phyloP scores from a whole-genome alignment of 176 grass and related monocot species.

The Paspalum notatum region DNA sequence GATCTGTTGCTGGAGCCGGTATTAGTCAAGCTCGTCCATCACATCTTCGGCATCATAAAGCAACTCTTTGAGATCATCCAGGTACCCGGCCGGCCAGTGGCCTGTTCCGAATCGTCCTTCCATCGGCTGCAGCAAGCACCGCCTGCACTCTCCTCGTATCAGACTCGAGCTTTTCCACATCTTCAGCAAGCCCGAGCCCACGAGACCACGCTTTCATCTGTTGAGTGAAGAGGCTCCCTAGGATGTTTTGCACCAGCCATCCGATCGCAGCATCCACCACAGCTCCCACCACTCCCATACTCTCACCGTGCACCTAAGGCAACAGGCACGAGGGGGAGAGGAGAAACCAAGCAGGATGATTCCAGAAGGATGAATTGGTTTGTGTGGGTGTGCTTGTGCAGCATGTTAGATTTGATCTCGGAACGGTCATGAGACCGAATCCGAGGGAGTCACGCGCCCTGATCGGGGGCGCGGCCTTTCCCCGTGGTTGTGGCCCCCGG shows the following conservation, averaged over 20 bases:
- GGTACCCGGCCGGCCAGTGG: neutral
- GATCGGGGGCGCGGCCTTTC: too few relatives aligned
- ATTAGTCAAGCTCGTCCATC: constrained; percentile 24
- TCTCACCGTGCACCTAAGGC: neutral
- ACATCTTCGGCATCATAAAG: constrained; percentile 10
- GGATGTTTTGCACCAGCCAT: constrained; percentile 37
- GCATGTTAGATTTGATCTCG: too few relatives aligned
- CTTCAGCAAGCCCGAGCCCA: constrained; percentile 20
- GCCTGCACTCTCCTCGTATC: neutral
- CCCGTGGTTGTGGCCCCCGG: too few relatives aligned
- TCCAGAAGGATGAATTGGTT: too few relatives aligned
- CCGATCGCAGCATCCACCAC: neutral
- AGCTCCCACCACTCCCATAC: neutral
- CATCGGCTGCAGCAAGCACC: neutral
- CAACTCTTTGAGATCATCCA: neutral
- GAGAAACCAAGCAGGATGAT: too few relatives aligned
- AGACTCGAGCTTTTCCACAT: neutral
- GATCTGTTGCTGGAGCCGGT: neutral
- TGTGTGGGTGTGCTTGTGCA: too few relatives aligned
- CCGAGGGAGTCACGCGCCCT: too few relatives aligned
- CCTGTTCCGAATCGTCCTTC: neutral
- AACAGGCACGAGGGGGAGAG: too few relatives aligned
- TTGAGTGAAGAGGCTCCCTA: neutral
- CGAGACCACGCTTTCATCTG: neutral
- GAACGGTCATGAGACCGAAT: too few relatives aligned